phyloP scores from a whole-genome alignment of 1,284 basidiomycete species.

The Heterobasidion irregulare region DNA sequence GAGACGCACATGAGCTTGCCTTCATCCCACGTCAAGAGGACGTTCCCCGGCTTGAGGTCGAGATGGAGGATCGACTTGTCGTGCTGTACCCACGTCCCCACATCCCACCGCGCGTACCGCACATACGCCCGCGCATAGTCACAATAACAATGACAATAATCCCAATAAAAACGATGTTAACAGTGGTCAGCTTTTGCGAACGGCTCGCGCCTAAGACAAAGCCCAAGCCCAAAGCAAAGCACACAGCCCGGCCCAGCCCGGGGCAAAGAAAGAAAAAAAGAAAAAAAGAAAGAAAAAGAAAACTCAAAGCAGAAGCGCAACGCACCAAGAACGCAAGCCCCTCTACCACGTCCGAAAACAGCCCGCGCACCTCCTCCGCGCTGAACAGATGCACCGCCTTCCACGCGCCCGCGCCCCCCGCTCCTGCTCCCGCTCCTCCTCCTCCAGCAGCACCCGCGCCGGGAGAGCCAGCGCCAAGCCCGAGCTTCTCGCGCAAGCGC shows the following conservation, averaged over 20 bases:
- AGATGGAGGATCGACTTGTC: conserved; percentile 83
- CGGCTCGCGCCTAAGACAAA: no score
- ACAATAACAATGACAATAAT: no score
- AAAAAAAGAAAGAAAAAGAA: background rate
- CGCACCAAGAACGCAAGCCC: conserved; percentile 77
- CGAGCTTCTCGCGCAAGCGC: conserved; percentile 42
- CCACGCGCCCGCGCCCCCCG: conserved; percentile 27
- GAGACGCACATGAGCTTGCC: conserved; percentile 64
- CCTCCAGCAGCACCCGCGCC: conserved; percentile 7
- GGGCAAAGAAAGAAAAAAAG: background rate
- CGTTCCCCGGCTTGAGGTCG: conserved; percentile 90
- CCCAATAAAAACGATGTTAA: no score
- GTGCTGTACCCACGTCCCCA: conserved; percentile 58
- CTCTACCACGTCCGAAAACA: conserved; percentile 73
- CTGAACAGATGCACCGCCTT: conserved; percentile 74
- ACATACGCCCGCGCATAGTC: no score
- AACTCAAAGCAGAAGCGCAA: no score
- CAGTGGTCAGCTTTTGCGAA: no score
- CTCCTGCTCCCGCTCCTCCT: conserved; percentile 10
- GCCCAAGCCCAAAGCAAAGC: no score
- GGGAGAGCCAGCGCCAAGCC: conserved; percentile 16
- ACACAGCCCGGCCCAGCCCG: no score
- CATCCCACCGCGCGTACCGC: background rate
- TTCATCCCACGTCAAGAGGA: conserved; percentile 88
- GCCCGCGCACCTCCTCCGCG: conserved; percentile 68